Conservation (phyloP, 306 rosid species). For the Pyrus communis region DNA sequence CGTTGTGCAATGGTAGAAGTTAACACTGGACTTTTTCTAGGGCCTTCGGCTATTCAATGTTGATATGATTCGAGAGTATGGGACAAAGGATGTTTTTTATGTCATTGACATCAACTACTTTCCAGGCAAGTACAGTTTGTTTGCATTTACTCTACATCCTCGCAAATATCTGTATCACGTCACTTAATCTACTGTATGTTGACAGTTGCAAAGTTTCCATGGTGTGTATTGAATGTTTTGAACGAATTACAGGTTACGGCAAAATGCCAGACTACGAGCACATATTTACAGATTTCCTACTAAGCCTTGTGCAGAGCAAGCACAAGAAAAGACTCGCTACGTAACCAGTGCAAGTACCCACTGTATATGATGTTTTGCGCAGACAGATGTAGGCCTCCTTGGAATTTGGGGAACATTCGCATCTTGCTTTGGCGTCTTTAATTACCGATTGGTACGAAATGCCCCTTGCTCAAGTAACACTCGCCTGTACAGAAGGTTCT, state of each 20-base stretch:
- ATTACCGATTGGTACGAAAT: neutral
- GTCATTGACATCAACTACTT: slow-evolving; percentile 93
- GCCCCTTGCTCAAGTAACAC: neutral
- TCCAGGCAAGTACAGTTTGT: slow-evolving; percentile 50
- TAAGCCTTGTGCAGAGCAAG: slow-evolving; percentile 54
- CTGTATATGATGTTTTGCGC: neutral
- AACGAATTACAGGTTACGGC: slow-evolving; percentile 58
- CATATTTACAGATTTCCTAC: slow-evolving; percentile 79
- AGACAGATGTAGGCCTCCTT: neutral
- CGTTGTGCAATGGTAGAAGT: neutral
- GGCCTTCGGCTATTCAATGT: slow-evolving; percentile 81
- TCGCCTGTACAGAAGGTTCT: neutral
- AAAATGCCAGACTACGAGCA: slow-evolving; percentile 90
- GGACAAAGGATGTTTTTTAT: slow-evolving; percentile 53
- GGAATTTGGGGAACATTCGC: neutral
- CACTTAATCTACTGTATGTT: neutral
- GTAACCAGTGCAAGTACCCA: neutral
- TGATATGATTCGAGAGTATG: slow-evolving; percentile 71
- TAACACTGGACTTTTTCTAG: slow-evolving; percentile 21
- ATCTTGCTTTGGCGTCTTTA: neutral
- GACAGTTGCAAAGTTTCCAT: neutral
- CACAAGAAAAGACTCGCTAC: slow-evolving; percentile 35
- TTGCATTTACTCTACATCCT: neutral
- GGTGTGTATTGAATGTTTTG: neutral
- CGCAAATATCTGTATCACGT: neutral